These are phyloP conservation scores for Aspergillus pseudoglaucus DNA, from an alignment of 2,329 filamentous ascomycete genomes.

Conservation along the genomic window DNA sequence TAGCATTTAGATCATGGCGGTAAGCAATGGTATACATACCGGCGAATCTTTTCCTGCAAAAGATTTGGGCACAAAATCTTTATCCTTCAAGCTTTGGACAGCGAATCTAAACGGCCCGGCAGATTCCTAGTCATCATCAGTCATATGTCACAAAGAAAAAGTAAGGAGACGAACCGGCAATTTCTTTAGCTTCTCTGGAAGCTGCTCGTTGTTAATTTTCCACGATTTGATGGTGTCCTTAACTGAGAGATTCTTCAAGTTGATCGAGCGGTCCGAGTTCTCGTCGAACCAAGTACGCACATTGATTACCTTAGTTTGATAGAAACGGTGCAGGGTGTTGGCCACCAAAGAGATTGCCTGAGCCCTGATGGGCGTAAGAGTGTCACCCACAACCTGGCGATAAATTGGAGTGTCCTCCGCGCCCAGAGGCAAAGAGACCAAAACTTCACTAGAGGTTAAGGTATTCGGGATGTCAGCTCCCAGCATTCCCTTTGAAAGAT, in stretches of 20 bases:
- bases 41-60: slow-evolving; percentile 50
- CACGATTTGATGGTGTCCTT: slow-evolving; percentile 56
- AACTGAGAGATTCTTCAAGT: slow-evolving; percentile 52
- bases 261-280: slow-evolving; percentile 58
- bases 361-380: slow-evolving; percentile 68
- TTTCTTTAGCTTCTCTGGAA: slow-evolving; percentile 38
- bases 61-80: slow-evolving; percentile 64
- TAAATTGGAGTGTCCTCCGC: slow-evolving; percentile 76
- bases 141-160: background rate
- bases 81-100: slow-evolving; percentile 61
- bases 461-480: slow-evolving; percentile 72
- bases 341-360: slow-evolving; percentile 72
- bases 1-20: background rate
- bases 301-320: slow-evolving; percentile 69
- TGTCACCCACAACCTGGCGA: slow-evolving; percentile 66
- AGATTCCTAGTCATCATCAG: slow-evolving; percentile 15
- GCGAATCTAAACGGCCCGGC: slow-evolving; percentile 31
- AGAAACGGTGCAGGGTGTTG: slow-evolving; percentile 73
- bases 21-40: slow-evolving; percentile 19
- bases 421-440: slow-evolving; percentile 78
- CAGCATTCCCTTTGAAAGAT: slow-evolving; percentile 76
- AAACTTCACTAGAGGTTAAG: slow-evolving; percentile 71
- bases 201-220: slow-evolving; percentile 59
- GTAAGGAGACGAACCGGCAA: slow-evolving; percentile 18
- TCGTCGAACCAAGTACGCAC: slow-evolving; percentile 81